Percentiles rank a stretch among this genome's conserved stretches.
phyloP scores from a whole-genome alignment of 345 rosid species.

The Eutrema yunnanense region DNA sequence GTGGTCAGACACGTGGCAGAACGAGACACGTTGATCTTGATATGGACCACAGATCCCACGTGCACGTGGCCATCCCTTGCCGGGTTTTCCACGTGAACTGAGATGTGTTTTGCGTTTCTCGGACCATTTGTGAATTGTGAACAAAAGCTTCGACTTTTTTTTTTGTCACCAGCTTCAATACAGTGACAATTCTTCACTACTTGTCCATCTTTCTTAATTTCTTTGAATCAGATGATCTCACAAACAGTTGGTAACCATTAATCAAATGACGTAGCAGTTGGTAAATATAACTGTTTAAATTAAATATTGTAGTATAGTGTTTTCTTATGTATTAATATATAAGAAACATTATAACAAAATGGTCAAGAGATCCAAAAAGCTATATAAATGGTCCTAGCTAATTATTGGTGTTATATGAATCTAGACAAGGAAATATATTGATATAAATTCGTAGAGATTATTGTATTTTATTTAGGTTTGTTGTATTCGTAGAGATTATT shows the following conservation, averaged over 20 bases:
- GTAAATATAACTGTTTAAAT: background rate
- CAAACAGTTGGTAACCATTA: background rate
- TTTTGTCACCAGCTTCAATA: background rate
- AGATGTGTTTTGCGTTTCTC: slow-evolving; percentile 3
- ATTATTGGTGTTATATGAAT: background rate
- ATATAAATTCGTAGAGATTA: background rate
- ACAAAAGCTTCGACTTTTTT: background rate
- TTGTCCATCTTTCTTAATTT: background rate
- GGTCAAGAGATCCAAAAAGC: background rate
- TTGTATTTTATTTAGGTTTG: too few species aligned
- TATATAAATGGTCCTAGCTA: background rate
- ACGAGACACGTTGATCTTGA: slow-evolving; percentile 4
- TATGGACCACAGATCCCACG: slow-evolving; percentile 35
- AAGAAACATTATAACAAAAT: background rate
- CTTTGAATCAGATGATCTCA: background rate
- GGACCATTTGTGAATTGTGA: background rate
- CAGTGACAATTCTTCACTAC: background rate
- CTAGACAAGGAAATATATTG: background rate
- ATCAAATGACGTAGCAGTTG: background rate
- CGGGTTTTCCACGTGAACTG: slow-evolving; percentile 19
- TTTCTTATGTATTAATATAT: background rate
- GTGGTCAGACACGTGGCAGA: slow-evolving; percentile 10
- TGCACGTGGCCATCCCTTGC: slow-evolving; percentile 33
- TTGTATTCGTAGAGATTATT: too few species aligned
- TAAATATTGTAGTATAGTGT: background rate